These are phyloP conservation scores for Leishmania major DNA, from an alignment of 208 protist genomes.

Conservation along the genomic window DNA sequence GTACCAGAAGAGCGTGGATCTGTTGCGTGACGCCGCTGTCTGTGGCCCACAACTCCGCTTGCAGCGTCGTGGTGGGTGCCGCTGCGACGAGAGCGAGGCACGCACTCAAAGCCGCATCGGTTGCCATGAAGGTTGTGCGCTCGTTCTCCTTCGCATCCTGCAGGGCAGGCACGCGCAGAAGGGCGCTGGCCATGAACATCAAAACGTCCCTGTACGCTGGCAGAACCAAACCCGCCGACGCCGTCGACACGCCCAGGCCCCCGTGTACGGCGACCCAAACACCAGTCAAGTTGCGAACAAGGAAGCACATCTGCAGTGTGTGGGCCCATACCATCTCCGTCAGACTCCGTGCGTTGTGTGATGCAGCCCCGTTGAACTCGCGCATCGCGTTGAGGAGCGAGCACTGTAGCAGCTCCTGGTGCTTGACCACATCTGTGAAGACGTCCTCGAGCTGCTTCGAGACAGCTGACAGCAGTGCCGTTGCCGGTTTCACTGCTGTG, in stretches of 20 bases:
- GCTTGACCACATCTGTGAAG: slow-evolving; percentile 43
- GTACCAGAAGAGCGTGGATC: slow-evolving; percentile 71
- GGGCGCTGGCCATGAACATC: slow-evolving; percentile 50
- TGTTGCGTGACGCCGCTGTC: slow-evolving; percentile 58
- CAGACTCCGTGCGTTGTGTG: slow-evolving; percentile 49
- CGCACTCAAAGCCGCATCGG: slow-evolving; percentile 51
- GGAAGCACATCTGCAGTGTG: slow-evolving; percentile 58
- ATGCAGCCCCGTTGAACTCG: slow-evolving; percentile 43
- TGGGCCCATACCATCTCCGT: slow-evolving; percentile 56
- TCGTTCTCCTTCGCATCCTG: slow-evolving; percentile 25
- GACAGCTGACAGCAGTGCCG: slow-evolving; percentile 30
- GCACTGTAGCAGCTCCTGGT: slow-evolving; percentile 54
- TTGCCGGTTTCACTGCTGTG: neutral
- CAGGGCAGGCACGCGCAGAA: slow-evolving; percentile 43
- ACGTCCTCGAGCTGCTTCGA: slow-evolving; percentile 35
- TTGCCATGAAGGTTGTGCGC: slow-evolving; percentile 40
- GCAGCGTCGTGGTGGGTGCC: slow-evolving; percentile 48
- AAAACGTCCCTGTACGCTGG: slow-evolving; percentile 44
- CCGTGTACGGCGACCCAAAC: slow-evolving; percentile 65
- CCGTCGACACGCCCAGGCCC: slow-evolving; percentile 37
- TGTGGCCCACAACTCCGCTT: slow-evolving; percentile 54
- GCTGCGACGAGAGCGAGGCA: slow-evolving; percentile 40
- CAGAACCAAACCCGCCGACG: slow-evolving; percentile 31
- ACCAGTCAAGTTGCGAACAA: slow-evolving; percentile 53
- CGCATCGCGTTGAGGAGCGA: slow-evolving; percentile 34